Base-by-base conservation (phyloP, 139 green algal species). In the Dunaliella sp. region DNA sequence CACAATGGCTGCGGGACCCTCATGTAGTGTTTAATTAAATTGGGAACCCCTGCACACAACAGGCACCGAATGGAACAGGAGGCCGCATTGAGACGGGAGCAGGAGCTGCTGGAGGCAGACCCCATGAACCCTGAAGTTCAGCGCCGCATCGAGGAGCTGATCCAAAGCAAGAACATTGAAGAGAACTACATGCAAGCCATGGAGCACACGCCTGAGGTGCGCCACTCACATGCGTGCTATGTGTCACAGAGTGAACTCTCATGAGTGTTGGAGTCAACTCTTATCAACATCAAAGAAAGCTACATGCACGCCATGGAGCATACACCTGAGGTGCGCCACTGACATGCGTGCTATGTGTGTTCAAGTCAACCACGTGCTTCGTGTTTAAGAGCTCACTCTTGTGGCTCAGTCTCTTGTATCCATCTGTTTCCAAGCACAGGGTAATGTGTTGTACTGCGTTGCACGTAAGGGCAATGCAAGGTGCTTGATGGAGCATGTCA, bases 211-310 rank as follows among this genome's bases (percentile, higher is more conserved):
- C 97, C 97, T 1, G 97, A 99, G 90, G 88, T 94, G n/a, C n/a
- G n/a, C n/a, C n/a, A n/a, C n/a, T n/a, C n/a, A n/a, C n/a, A n/a
- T n/a, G n/a, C n/a, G n/a, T n/a, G n/a, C n/a, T n/a, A n/a, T n/a
- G n/a, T n/a, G n/a, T n/a, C n/a, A n/a, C n/a, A n/a, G n/a, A n/a
- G n/a, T n/a, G n/a, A n/a, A n/a, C n/a, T n/a, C n/a, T n/a, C n/a
- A n/a, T n/a, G n/a, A n/a, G n/a, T n/a, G n/a, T n/a, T n/a, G n/a
- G n/a, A n/a, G n/a, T n/a, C n/a, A n/a, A n/a, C n/a, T n/a, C n/a
- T n/a, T n/a, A n/a, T n/a, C n/a, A 98, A 98, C 87, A 92, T 99
- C 32, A 87, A 96, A 24, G 96, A 99, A 84, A 98, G 98, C 90
- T 95, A 94, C 33, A 89, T 94, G 83, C 85, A 88, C 26, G 97